Base-by-base conservation (phyloP, 148 eudicot genomes). In the Cornus kousa region DNA sequence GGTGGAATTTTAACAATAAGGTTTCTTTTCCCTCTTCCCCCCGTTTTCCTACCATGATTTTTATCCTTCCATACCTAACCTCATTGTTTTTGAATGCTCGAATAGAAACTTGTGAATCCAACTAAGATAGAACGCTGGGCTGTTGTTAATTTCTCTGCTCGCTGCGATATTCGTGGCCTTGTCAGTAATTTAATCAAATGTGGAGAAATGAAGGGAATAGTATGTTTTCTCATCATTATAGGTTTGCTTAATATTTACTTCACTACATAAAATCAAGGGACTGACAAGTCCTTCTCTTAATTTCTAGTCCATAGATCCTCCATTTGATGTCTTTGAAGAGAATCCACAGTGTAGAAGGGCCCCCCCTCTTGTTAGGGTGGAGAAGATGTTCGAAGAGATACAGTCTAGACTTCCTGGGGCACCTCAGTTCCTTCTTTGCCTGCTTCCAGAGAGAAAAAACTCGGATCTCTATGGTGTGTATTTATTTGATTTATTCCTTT, bases 1-100 rank as follows among this genome's bases (percentile, higher is more conserved):
- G 99, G 19, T 95, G 99, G 99, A 95, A 95, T 68, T 90, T 95
- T 75, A 95, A 91, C 68, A 90, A 95, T 67, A 95, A 93, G 97
- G 99, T 95, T 22, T 48, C 8, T 43, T 13, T 53, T 53, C 37
- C 4, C 37, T 35, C 14, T 53, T 53, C 28, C 28, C 28, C 28
- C 28, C 28, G 28, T 53, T 53, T 53, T 53, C 59, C 59, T 53
- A 53, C 59, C 59, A 13, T 53, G 62, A 9, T 65, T 39, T 57
- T 67, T 12, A n/a, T 50, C 20, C 9, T 59, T 17, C 28, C 31
- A 14, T 70, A 20, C 32, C 32, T 77, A 5, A 19, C 24, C 40
- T 17, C n/a, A 20, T 39, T 12, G 57, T 53, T 62, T 43, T 62
- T 43, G 5, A 75, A 16, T 84, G 32, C 22, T 76, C 71, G 71